A percentile compares a stretch with the other conserved stretches of the same genome.
These are phyloP conservation scores for Biscogniauxia marginata DNA, from an alignment of 2,329 filamentous ascomycete species.

Conservation along the genomic window DNA sequence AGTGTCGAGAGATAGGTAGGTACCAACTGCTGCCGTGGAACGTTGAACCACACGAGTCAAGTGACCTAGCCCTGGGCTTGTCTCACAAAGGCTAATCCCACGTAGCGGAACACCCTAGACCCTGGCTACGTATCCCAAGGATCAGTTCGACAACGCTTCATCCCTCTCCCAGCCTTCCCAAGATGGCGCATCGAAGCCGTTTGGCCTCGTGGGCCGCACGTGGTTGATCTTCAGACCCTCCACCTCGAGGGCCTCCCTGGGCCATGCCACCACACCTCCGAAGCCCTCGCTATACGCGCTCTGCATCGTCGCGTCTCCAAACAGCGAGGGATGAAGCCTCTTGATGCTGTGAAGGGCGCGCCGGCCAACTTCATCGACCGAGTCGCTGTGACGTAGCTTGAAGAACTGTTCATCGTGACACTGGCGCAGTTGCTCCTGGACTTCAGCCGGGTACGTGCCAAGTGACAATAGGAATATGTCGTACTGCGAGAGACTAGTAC, in stretches of 20 bases:
- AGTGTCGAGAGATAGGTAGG: not conserved
- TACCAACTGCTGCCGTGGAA: not conserved
- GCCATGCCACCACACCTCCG: slow-evolving; percentile 42
- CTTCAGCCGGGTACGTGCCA: slow-evolving; percentile 46
- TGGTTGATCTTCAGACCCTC: slow-evolving; percentile 46
- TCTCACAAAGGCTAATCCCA: not conserved
- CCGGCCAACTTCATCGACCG: slow-evolving; percentile 57
- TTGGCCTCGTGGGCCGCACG: slow-evolving; percentile 43
- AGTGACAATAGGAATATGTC: slow-evolving; percentile 36
- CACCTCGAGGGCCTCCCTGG: slow-evolving; percentile 43
- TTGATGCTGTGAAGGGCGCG: slow-evolving; percentile 53
- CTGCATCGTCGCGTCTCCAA: slow-evolving; percentile 30
- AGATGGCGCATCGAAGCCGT: slow-evolving; percentile 56
- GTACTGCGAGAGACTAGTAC: slow-evolving; percentile 37
- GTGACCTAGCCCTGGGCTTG: not conserved
- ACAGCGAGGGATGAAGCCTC: slow-evolving; percentile 34
- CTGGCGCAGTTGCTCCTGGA: slow-evolving; percentile 47
- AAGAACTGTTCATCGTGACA: slow-evolving; percentile 53
- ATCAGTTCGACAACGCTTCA: slow-evolving; percentile 27
- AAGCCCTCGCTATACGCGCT: slow-evolving; percentile 32
- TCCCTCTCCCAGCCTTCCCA: slow-evolving; percentile 53
- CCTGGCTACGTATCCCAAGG: not conserved
- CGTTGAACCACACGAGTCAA: not conserved
- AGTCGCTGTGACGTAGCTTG: slow-evolving; percentile 53
- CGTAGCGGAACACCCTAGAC: not conserved